Evolutionary conservation across 2,329 filamentous ascomycete genomes (phyloP), one percentile per base, ranked within the genome.

Genomic region (Fusarium sp.): DNA sequence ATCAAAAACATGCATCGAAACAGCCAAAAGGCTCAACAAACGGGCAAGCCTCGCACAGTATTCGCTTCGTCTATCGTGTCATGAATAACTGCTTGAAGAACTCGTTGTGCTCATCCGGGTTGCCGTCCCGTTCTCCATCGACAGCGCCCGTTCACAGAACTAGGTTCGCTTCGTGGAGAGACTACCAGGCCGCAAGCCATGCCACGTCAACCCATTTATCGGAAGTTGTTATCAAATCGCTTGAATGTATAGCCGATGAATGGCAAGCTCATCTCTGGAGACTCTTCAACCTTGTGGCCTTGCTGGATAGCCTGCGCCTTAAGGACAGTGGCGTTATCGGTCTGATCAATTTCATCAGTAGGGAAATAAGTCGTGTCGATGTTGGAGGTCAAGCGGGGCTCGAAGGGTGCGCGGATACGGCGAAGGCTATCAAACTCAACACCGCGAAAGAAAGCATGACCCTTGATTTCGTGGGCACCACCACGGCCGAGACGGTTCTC

Each of bases 321-420:
- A 79, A 98, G 89, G 75, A 94, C 89, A 30, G 95, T 96, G 63
- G 93, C 94, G 74, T 95, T 98, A 82, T 98, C 95, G 62, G 95
- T 96, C 86, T 98, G 96, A 78, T 97, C 95, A 80, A 99, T 98
- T 84, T 99, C 96, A 81, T 99, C 96, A 59, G 95, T 98, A 15
- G 96, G 96, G 91, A 99, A 99, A 87, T 99, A 98, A 52, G 95
- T 96, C 26, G 96, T 98, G 81, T 99, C 96, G 78, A 98, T 93
- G 82, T 96, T 96, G 72, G 94, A 97, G 69, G 93, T 93, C 74
- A 99, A 87, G 79, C 95, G 94, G 6, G 96, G 96, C 85, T 98
- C 96, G 81, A 99, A 99, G 1, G 96, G 96, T 66, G 96, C 96
- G 42, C 95, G 93, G 79, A 99, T 98, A 69, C 93, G 92, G 74